Evolutionary conservation across 2,329 filamentous ascomycete species (phyloP), one percentile per base, ranked within the genome.

Genomic region (Penicillium sumatraense): DNA sequence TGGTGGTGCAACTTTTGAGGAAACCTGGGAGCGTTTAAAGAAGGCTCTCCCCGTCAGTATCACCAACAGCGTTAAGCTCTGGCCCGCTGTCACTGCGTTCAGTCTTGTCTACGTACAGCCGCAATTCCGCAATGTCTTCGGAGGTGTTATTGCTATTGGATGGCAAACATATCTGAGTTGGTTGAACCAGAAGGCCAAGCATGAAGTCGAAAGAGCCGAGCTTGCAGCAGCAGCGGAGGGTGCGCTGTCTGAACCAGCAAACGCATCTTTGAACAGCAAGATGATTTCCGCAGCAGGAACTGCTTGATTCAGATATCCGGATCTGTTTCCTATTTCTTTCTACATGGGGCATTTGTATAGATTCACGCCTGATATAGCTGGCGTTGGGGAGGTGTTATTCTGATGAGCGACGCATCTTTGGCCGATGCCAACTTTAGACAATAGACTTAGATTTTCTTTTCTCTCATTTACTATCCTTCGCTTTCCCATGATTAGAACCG

Each of bases 91-190:
- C 14, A 96, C 89, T 13, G 91, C 91, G 0, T 88, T 97, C 69
- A 93, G 83, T 72, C 96, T 97, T 68, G 86, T 89, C n/a, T 95
- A 91, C 67, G 79, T 97, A 4, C 85, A 87, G 23, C 80, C 91
- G 45, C 86, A 93, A 68, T 93, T 91, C 73, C 81, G 93, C 48
- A 90, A 86, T 64, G 82, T 96, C 14, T 95, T 96, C 64, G 86
- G 89, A 0, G 91, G 90, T 1, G 77, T 89, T 6, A 83, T 96
- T 61, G 90, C 91, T 1, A 88, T 96, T 49, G 90, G 89, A 0
- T 97, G 93, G 93, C 93, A 96, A 82, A 92, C 91, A 1, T 97
- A 96, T 79, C 69, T 97, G 64, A 90, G 87, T 63, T 89, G 86
- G 73, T 74, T 96, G 67, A 96, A 96, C 67, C 83, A 88, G 66